phyloP scores from a whole-genome alignment of 495 filamentous ascomycete species.

The Hyaloscypha finlandica region DNA sequence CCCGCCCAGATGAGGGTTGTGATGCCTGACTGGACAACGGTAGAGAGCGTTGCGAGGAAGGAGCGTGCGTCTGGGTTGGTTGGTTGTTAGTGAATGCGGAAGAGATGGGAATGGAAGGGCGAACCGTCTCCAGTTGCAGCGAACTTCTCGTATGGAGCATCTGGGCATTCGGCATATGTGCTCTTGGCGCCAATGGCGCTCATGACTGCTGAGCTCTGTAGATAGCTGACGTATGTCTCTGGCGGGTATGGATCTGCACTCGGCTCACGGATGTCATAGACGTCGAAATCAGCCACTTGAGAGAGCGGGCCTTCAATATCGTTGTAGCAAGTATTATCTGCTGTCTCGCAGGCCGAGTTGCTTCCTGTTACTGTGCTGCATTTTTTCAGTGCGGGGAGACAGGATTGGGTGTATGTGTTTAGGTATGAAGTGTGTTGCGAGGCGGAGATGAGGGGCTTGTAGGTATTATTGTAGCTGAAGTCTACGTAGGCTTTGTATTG shows the following conservation, averaged over 20 bases:
- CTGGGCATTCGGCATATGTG: slow-evolving; percentile 48
- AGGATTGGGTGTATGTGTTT: slow-evolving; percentile 42
- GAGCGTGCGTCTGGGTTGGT: slow-evolving; percentile 38
- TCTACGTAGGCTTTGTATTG: slow-evolving; percentile 55
- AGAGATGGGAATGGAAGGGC: slow-evolving; percentile 28
- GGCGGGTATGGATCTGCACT: slow-evolving; percentile 50
- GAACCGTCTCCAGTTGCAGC: slow-evolving; percentile 46
- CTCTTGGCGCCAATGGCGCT: slow-evolving; percentile 53
- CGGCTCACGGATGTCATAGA: slow-evolving; percentile 53
- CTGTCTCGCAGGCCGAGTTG: slow-evolving; percentile 44
- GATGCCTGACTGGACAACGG: slow-evolving; percentile 50
- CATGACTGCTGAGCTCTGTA: slow-evolving; percentile 40
- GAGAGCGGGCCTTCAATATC: slow-evolving; percentile 45
- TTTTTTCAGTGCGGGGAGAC: slow-evolving; percentile 42
- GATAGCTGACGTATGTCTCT: slow-evolving; percentile 47
- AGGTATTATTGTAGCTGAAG: slow-evolving; percentile 54
- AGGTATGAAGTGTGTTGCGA: slow-evolving; percentile 43
- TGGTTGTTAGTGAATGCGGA: slow-evolving; percentile 23
- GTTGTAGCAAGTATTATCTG: slow-evolving; percentile 45
- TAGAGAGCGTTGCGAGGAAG: slow-evolving; percentile 48
- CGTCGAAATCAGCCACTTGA: slow-evolving; percentile 42
- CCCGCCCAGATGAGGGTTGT: slow-evolving; percentile 56
- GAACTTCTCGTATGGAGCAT: slow-evolving; percentile 45
- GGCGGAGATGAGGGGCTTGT: slow-evolving; percentile 49
- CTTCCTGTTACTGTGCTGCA: slow-evolving; percentile 38